Evolutionary conservation across 192 early-diverging fungal species (phyloP), one percentile per base, ranked within the genome.

Genomic region (Funneliformis mosseae): DNA sequence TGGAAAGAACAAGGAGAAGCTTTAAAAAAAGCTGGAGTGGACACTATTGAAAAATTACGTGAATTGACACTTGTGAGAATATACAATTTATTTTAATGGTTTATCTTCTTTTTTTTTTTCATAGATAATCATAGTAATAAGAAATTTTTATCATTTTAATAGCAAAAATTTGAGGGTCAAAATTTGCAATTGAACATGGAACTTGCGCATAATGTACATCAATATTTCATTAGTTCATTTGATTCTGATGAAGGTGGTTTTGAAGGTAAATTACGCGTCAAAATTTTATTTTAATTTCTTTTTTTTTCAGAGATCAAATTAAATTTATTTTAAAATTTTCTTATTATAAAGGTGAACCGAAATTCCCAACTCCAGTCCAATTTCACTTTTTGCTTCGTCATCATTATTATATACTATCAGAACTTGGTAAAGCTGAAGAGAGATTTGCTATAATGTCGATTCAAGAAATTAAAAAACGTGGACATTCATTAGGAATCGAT

Each of bases 301-400:
- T 4, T 45, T 45, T 67, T 67, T 67, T 33, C 11, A 67, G 18
- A n/a, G 16, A 42, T 10, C 33, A 5, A 43, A n/a, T 39, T 5
- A 76, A 38, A 21, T 14, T 46, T 42, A 39, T 76, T 18, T 60
- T 76, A 43, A 43, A 38, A 23, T 14, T 12, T 25, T 28, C 3
- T 60, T 39, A 16, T 41, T 28, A 48, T 25, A 7, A 41, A 79
- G 78, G 67, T 55, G 89, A 89, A 18, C 91, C 91, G 2, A 92
- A 92, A 78, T 92, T 92, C 74, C 89, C 90, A 23, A 89, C 88
- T 0, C 89, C 91, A 21, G 89, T 87, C 10, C 79, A 86, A 66
- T 74, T 92, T 28, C 59, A 87, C 23, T 92, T 91, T 78, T 74
- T 92, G 16, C 73, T 92, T 42, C 80, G 83, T n/a, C 88, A 86